Conservation (phyloP, 805 yeast genomes). For the Saccharomyces mikatae region DNA sequence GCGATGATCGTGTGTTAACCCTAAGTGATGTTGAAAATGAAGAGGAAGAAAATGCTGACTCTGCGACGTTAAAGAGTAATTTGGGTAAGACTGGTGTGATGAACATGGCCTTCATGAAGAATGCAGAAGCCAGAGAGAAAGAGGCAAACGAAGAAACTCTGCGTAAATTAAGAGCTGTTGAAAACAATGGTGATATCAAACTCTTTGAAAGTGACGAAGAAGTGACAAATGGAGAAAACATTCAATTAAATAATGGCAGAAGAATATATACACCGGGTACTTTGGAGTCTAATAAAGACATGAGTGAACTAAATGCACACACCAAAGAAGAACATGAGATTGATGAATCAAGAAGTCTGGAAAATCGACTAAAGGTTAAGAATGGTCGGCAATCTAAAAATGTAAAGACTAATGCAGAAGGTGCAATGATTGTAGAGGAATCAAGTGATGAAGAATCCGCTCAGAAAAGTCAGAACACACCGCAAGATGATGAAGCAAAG, state of each 20-base stretch:
- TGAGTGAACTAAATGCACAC: slow-evolving; percentile 31
- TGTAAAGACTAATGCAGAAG: background rate
- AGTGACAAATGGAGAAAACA: slow-evolving; percentile 39
- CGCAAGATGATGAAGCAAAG: slow-evolving; percentile 11
- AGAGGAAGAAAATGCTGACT: slow-evolving; percentile 33
- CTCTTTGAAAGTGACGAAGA: slow-evolving; percentile 18
- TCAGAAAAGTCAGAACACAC: slow-evolving; percentile 2
- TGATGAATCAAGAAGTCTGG: slow-evolving; percentile 43
- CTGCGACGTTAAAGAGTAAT: slow-evolving; percentile 31
- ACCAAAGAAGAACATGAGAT: slow-evolving; percentile 39
- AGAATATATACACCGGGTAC: slow-evolving; percentile 64
- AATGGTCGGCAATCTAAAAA: slow-evolving; percentile 3
- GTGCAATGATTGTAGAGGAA: slow-evolving; percentile 4
- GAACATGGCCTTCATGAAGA: slow-evolving; percentile 92
- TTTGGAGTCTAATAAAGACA: slow-evolving; percentile 21
- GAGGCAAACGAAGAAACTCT: slow-evolving; percentile 50
- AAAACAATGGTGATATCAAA: slow-evolving; percentile 38
- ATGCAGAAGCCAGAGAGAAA: slow-evolving; percentile 67
- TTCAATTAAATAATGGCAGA: slow-evolving; percentile 63
- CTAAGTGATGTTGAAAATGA: slow-evolving; percentile 46
- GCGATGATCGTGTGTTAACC: slow-evolving; percentile 32
- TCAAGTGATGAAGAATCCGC: slow-evolving; percentile 6
- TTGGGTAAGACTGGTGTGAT: slow-evolving; percentile 82
- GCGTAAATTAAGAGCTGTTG: slow-evolving; percentile 43
- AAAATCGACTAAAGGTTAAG: slow-evolving; percentile 31